Evolutionary conservation across 1,139 yeast genomes (phyloP), one percentile per base, ranked within the genome.

Genomic region (Ogataea hybrid): DNA sequence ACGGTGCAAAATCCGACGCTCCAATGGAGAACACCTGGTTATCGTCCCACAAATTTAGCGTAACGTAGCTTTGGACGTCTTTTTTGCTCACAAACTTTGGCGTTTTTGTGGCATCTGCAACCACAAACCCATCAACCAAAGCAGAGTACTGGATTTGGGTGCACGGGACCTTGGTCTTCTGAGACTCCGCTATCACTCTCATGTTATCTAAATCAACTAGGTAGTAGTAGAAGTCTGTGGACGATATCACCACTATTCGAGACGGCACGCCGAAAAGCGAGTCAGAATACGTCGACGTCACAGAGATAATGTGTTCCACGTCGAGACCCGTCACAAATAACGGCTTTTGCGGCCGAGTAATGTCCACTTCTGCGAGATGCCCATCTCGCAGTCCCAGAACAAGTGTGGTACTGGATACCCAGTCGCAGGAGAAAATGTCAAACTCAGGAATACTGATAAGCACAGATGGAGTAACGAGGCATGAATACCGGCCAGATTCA

Each of bases 341-440:
- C 1, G 62, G 57, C 8, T 40, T 28, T 8, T 42, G 33, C 3
- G 54, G 50, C 12, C 31, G 33, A 3, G 34, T 42, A 1, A 84
- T 57, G 22, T 74, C 68, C 53, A 75, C 82, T 55, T 85, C 94
- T 0, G 81, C 82, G 6, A 88, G 62, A 28, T 68, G 69, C 0
- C 97, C 97, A 43, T 78, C 76, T 1, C 71, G 63, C 6, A 81
- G 72, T 0, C 95, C 96, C 25, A 80, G 78, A 1, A 83, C 57
- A 2, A 88, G 54, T 7, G 64, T 67, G 2, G 70, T 66, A 4
- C 69, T 56, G 5, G 78, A 73, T 9, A 79, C 49, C 68, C 81
- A 81, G 52, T 79, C 84, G 50, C 71, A 75, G 14, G 79, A 64
- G 1, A 80, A 69, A 6, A 81, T 74, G n/a, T 53, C 42, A 6